Evolutionary conservation across 2,329 filamentous ascomycete species (phyloP), one percentile per base, ranked within the genome.

Genomic region (Lojkania enalia): DNA sequence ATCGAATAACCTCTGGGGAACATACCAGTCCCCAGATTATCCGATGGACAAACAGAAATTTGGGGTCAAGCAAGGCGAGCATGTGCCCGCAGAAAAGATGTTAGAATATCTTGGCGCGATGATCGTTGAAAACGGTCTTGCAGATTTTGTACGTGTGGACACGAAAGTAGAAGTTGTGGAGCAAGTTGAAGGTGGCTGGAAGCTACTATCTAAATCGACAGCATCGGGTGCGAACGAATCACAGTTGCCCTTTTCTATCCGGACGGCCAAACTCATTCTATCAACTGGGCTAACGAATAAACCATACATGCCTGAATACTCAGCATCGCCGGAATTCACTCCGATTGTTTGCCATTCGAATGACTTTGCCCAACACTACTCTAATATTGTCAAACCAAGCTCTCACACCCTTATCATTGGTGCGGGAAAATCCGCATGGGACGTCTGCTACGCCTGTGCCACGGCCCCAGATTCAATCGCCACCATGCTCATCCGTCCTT

Each of bases 361-460:
- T 37, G 72, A 83, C 44, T 77, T 85, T 46, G 69, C 69, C 4
- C 50, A 65, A 14, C 58, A 74, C 42, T 67, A 69, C 12, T 41
- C 25, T 44, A 70, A 40, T 46, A 69, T 61, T 23, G 68, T 67
- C 44, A 64, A 52, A 35, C 72, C 55, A 6, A 70, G 72, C 15
- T 57, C 44, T 4, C 52, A 61, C 27, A 55, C 56, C 11, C 77
- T 78, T 0, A 74, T 87, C 2, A 71, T 86, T 3, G 85, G 84
- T 2, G 81, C 74, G 2, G 79, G 75, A 13, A 87, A 87, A 57
- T 84, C 79, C 1, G 80, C 79, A 2, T 85, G 78, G 73, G 84
- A 87, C 59, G 77, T 79, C 2, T 81, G 79, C 0, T 85, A 84
- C 55, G 73, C 77, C 2, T 80, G 78, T 40, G 81, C 78, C 4